These are phyloP conservation scores for Amanita thiersii DNA, from an alignment of 768 basidiomycete genomes.

Conservation along the genomic window DNA sequence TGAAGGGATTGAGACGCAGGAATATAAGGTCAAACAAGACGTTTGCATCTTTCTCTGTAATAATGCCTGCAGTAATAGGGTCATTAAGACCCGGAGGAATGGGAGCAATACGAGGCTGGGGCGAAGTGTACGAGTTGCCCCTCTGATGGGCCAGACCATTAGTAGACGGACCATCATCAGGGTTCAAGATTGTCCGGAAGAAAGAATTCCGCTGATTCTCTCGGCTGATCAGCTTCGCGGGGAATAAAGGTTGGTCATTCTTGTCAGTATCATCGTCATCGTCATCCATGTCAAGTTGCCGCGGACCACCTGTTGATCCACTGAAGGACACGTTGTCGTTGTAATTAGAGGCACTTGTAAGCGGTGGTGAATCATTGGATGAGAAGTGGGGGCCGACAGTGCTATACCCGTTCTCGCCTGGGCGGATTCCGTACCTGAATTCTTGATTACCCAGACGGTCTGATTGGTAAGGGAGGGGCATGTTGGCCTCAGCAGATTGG, in stretches of 20 bases:
- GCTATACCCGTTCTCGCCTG: conserved; percentile 24
- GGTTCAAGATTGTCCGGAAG: conserved; percentile 78
- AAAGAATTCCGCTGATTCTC: conserved; percentile 71
- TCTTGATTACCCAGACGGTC: conserved; percentile 24
- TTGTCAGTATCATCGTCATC: conserved; percentile 64
- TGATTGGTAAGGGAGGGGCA: conserved; percentile 25
- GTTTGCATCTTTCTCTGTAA: conserved; percentile 63
- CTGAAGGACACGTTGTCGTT: conserved; percentile 25
- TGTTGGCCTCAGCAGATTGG: conserved; percentile 28
- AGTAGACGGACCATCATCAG: conserved; percentile 40
- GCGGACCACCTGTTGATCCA: conserved; percentile 26
- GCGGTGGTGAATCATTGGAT: conserved; percentile 40
- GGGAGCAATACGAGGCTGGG: conserved; percentile 28
- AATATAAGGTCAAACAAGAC: conserved; percentile 74
- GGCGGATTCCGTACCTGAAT: conserved; percentile 18
- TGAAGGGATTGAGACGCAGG: conserved; percentile 80
- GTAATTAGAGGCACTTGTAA: conserved; percentile 30
- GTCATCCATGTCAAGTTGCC: conserved; percentile 45
- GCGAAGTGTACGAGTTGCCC: conserved; percentile 30
- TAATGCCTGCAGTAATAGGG: conserved; percentile 63
- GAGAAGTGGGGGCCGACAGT: conserved; percentile 29
- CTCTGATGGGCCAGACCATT: conserved; percentile 23
- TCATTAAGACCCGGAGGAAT: conserved; percentile 40
- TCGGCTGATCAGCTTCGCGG: conserved; percentile 63
- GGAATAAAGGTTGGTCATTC: conserved; percentile 57